Evolutionary conservation across 257 asterid species (phyloP).

Genomic region (Solanum appendiculatum): DNA sequence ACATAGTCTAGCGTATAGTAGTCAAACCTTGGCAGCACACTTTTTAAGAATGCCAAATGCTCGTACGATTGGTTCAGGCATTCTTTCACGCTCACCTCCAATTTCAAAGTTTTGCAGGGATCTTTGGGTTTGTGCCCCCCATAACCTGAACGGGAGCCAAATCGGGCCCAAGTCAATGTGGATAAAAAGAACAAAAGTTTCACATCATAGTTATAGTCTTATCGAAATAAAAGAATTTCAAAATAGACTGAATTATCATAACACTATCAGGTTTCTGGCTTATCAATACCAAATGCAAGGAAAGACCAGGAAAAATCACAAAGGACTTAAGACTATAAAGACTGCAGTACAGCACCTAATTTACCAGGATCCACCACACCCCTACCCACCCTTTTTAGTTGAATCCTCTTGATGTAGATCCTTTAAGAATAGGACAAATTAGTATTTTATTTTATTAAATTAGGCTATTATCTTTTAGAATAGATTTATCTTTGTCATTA

Average conservation of each 20-base stretch:
- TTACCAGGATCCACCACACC: neutral
- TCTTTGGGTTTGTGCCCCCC: neutral
- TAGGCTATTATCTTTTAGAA: neutral
- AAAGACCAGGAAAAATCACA: neutral
- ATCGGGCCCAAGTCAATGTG: neutral
- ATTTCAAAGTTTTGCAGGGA: neutral
- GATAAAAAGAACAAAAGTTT: neutral
- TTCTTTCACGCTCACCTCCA: slow-evolving; percentile 82
- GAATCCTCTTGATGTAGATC: neutral
- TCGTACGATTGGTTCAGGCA: slow-evolving; percentile 90
- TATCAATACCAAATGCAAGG: neutral
- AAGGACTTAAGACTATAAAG: no score
- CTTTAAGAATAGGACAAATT: neutral
- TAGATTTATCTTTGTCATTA: neutral
- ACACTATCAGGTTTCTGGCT: neutral
- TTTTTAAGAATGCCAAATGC: slow-evolving; percentile 94
- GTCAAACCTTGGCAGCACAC: slow-evolving; percentile 80
- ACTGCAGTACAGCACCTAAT: neutral
- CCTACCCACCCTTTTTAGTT: neutral
- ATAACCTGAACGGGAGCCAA: neutral
- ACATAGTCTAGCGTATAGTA: neutral
- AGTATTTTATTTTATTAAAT: neutral
- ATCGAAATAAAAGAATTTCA: neutral
- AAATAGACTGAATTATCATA: neutral
- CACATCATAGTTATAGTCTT: neutral